Evolutionary conservation across 768 basidiomycete genomes (phyloP).

Genomic region (Pleurotus sapidus): DNA sequence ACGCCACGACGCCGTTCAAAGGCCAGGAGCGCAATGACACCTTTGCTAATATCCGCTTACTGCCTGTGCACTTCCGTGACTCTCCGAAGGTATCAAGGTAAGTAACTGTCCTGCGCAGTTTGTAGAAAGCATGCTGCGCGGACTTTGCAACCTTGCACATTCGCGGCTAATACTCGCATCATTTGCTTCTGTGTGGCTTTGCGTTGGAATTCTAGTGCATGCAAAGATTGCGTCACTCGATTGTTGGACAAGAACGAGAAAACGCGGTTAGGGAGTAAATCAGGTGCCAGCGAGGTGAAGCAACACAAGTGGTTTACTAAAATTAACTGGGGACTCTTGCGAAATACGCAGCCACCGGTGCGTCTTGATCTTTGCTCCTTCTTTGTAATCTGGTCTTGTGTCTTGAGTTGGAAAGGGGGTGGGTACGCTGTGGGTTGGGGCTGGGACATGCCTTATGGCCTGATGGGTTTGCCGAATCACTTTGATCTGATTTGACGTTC

Average conservation of each 20-base stretch:
- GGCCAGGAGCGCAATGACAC: conserved; percentile 92
- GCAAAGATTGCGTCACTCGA: conserved; percentile 85
- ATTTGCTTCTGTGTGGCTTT: conserved; percentile 10
- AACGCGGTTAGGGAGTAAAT: conserved; percentile 84
- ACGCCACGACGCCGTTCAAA: conserved; percentile 98
- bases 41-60: conserved; percentile 90
- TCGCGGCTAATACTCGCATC: conserved; percentile 21
- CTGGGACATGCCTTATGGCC: conserved; percentile 4
- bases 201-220: conserved; percentile 51
- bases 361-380: conserved; percentile 25
- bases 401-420: conserved; percentile 7
- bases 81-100: conserved; percentile 74
- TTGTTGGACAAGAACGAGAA: conserved; percentile 91
- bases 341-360: conserved; percentile 92
- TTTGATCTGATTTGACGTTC: conserved; percentile 1
- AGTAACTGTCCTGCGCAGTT: conserved; percentile 29
- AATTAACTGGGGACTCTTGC: conserved; percentile 94
- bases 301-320: conserved; percentile 98
- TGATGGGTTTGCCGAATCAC: conserved; percentile 4
- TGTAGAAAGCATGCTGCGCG: conserved; percentile 13
- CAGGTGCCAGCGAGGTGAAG: conserved; percentile 97
- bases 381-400: conserved; percentile 9
- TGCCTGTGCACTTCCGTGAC: conserved; percentile 86
- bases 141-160: no score
- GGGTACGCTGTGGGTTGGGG: conserved; percentile 6